Evolutionary conservation across 129 eudicot genomes (phyloP).

Genomic region (Silybum marianum): DNA sequence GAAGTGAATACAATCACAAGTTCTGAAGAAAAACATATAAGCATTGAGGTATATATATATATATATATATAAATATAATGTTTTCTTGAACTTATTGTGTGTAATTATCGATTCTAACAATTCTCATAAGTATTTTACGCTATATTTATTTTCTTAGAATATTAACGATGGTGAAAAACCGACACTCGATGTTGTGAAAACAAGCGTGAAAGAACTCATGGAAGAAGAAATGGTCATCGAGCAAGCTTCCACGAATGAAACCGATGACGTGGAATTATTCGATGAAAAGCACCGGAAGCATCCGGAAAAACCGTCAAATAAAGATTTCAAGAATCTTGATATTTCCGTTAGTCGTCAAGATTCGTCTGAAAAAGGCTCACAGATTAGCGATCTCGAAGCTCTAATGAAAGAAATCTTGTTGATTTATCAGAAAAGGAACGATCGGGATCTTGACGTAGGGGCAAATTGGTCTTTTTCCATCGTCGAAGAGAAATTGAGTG

Average conservation of each 20-base stretch:
- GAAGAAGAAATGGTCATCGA: constrained; percentile 87
- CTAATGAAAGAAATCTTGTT: constrained; percentile 67
- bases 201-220: constrained; percentile 89
- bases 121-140: background rate
- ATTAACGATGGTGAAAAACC: constrained; percentile 35
- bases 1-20: constrained; percentile 24
- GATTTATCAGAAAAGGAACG: constrained; percentile 41
- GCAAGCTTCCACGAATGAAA: constrained; percentile 38
- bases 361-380: background rate
- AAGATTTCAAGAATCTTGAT: constrained; percentile 35
- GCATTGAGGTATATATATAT: constrained; percentile 46
- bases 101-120: background rate
- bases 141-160: constrained; percentile 36
- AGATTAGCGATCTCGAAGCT: constrained; percentile 42
- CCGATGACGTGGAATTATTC: constrained; percentile 19
- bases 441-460: constrained; percentile 28
- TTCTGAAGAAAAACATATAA: constrained; percentile 32
- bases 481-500: constrained; percentile 56
- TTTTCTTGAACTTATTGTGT: background rate
- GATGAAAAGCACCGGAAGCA: constrained; percentile 21
- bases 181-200: constrained; percentile 37
- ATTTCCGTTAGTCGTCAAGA: background rate
- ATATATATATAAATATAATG: constrained; percentile 9
- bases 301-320: constrained; percentile 26
- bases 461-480: constrained; percentile 30